Conservation (phyloP, 768 basidiomycete genomes). For the Lactifluus echinatus region DNA sequence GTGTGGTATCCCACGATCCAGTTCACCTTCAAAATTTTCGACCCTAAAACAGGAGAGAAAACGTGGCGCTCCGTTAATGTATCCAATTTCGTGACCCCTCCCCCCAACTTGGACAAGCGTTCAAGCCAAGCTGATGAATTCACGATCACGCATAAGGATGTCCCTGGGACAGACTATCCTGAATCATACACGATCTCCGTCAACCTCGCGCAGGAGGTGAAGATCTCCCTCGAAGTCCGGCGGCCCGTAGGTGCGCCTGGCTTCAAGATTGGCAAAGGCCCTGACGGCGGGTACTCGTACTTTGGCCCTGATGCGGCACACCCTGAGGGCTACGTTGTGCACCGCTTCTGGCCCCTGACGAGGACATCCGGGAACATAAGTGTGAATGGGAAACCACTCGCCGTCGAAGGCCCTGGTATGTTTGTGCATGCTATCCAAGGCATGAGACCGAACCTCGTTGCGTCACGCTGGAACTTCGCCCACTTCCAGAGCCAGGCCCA, state of each 20-base stretch:
- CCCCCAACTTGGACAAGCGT: conserved; percentile 74
- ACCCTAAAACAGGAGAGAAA: conserved; percentile 64
- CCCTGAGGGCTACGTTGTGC: conserved; percentile 79
- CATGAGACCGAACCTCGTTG: conserved; percentile 92
- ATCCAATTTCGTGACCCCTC: conserved; percentile 66
- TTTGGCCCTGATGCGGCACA: conserved; percentile 63
- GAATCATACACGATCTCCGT: conserved; percentile 77
- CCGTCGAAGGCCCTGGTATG: conserved; percentile 64
- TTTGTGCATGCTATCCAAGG: conserved; percentile 96
- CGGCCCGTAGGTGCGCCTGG: conserved; percentile 69
- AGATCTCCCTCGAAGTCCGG: conserved; percentile 65
- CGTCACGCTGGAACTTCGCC: conserved; percentile 91
- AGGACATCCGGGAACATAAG: conserved; percentile 59
- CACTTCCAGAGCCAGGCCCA: conserved; percentile 75
- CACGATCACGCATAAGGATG: conserved; percentile 59
- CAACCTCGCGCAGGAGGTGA: conserved; percentile 70
- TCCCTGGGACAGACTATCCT: conserved; percentile 47
- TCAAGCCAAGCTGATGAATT: conserved; percentile 83
- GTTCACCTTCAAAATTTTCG: conserved; percentile 82
- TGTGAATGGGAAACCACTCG: conserved; percentile 49
- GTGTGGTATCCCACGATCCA: conserved; percentile 93
- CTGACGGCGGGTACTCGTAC: conserved; percentile 83
- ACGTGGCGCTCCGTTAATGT: conserved; percentile 87
- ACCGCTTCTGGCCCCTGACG: conserved; percentile 83
- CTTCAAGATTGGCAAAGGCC: conserved; percentile 86